These are phyloP conservation scores for Penicillium maclennaniae DNA, from an alignment of 495 filamentous ascomycete genomes.

Conservation along the genomic window DNA sequence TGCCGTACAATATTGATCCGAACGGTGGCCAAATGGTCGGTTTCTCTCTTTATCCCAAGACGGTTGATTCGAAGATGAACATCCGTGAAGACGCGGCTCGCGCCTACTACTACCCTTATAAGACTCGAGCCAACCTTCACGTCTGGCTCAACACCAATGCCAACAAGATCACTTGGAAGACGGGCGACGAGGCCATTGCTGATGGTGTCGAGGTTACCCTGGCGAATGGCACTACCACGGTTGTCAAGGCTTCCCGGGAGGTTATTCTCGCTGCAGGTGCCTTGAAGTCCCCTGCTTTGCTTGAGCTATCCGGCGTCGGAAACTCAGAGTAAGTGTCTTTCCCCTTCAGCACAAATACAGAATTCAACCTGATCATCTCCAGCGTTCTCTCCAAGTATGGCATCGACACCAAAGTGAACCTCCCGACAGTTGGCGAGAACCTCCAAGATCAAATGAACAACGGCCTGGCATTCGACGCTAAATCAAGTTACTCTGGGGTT, in stretches of 20 bases:
- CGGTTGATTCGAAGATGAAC: conserved; percentile 18
- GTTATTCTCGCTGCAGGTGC: conserved; percentile 19
- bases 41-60: conserved; percentile 19
- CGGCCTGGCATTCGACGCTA: conserved; percentile 13
- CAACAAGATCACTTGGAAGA: conserved; percentile 23
- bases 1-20: conserved; percentile 19
- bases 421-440: conserved; percentile 23
- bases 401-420: conserved; percentile 17
- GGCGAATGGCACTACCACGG: conserved; percentile 14
- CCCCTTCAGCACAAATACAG: too few species aligned
- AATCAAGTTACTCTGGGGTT: conserved; percentile 6
- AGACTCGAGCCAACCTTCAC: conserved; percentile 20
- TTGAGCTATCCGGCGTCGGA: conserved; percentile 19
- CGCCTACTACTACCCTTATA: conserved; percentile 22
- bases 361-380: background rate
- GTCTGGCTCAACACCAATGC: conserved; percentile 22
- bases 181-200: conserved; percentile 7
- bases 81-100: conserved; percentile 26
- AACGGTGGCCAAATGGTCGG: conserved; percentile 25
- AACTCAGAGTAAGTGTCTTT: conserved; percentile 16
- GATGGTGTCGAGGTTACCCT: conserved; percentile 21
- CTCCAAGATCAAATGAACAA: conserved; percentile 27
- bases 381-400: conserved; percentile 19
- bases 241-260: conserved; percentile 19
- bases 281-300: conserved; percentile 15